Conservation (phyloP, 2,329 filamentous ascomycete species). For the Fusarium euwallaceae region DNA sequence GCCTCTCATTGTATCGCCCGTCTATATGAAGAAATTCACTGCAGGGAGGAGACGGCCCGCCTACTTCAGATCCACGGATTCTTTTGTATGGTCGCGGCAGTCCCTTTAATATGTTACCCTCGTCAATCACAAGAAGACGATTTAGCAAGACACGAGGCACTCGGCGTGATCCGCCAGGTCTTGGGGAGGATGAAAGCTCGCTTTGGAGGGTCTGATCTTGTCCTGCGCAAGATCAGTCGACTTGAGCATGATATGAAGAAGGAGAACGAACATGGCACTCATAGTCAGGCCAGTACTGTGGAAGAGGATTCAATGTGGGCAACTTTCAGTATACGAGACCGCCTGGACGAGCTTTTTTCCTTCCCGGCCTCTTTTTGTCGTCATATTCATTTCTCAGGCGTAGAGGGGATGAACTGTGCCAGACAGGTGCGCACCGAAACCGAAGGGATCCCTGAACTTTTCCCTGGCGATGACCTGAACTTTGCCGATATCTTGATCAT, state of each 20-base stretch:
- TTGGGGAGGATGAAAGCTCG: neutral
- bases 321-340: neutral
- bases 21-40: conserved; percentile 16
- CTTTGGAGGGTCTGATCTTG: conserved; percentile 7
- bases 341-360: neutral
- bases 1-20: conserved; percentile 8
- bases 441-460: neutral
- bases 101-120: neutral
- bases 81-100: conserved; percentile 11
- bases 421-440: neutral
- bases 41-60: conserved; percentile 4
- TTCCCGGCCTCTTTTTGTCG: conserved; percentile 9
- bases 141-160: neutral
- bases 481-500: neutral
- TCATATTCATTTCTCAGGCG: neutral
- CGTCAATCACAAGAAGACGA: neutral
- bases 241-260: neutral
- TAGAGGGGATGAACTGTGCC: neutral
- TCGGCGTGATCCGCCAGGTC: neutral
- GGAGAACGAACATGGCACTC: neutral
- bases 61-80: conserved; percentile 12
- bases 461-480: neutral
- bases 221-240: conserved; percentile 2
- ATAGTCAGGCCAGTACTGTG: neutral
- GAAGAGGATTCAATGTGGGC: neutral